Percentiles rank a stretch among this genome's conserved stretches.
These are phyloP conservation scores for Venustampulla echinocandica DNA, from an alignment of 495 filamentous ascomycete genomes.

Conservation along the genomic window DNA sequence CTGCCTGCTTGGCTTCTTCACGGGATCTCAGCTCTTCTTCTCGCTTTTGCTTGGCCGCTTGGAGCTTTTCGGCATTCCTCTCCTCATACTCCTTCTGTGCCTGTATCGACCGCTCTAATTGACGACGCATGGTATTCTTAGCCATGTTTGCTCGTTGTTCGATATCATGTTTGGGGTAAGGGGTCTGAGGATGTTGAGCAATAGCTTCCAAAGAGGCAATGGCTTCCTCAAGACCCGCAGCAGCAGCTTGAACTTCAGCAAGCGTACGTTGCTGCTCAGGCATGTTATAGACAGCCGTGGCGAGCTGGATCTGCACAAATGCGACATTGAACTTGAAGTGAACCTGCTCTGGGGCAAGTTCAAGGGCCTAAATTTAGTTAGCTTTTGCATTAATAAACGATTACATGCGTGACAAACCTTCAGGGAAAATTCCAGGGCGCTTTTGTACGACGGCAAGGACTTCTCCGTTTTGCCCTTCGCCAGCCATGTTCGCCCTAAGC, in stretches of 20 bases:
- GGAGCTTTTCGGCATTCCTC: conserved; percentile 77
- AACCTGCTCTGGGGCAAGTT: conserved; percentile 68
- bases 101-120: conserved; percentile 76
- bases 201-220: conserved; percentile 75
- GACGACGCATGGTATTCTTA: conserved; percentile 81
- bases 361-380: conserved; percentile 48
- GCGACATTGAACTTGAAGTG: conserved; percentile 97
- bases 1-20: conserved; percentile 61
- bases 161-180: conserved; percentile 81
- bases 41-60: conserved; percentile 62
- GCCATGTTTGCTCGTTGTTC: conserved; percentile 97
- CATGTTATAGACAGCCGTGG: conserved; percentile 66
- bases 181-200: conserved; percentile 72
- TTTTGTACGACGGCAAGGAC: conserved; percentile 71
- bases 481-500: conserved; percentile 90
- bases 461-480: conserved; percentile 76
- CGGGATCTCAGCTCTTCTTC: conserved; percentile 66
- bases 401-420: conserved; percentile 37
- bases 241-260: conserved; percentile 52
- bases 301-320: conserved; percentile 91
- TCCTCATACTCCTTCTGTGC: conserved; percentile 87
- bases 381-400: conserved; percentile 25
- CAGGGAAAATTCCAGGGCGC: conserved; percentile 76
- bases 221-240: conserved; percentile 78
- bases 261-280: conserved; percentile 67